Percentiles rank a stretch among this genome's conserved stretches.
Evolutionary conservation across 2,329 filamentous ascomycete species (phyloP).

Genomic region (Xylariaceae sp.): DNA sequence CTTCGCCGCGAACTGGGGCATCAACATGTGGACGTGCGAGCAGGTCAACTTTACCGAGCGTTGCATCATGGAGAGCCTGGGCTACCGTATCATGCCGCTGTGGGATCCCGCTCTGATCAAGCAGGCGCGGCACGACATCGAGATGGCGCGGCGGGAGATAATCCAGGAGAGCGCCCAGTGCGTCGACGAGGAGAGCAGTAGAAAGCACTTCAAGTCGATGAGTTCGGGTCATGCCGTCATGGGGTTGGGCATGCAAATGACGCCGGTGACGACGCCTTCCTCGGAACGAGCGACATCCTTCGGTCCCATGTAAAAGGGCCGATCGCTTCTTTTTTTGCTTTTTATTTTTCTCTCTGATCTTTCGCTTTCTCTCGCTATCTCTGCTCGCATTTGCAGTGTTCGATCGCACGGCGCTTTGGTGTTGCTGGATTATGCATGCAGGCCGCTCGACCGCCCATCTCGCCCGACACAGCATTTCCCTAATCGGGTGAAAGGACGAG

Average conservation of each 20-base stretch:
- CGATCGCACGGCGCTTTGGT: not conserved
- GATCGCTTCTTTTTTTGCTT: not conserved
- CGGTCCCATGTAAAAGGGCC: constrained; percentile 11
- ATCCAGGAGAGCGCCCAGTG: constrained; percentile 23
- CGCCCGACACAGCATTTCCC: not conserved
- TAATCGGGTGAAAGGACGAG: not conserved
- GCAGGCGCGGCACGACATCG: constrained; percentile 59
- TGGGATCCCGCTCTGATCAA: constrained; percentile 52
- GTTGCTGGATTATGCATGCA: constrained; percentile 1
- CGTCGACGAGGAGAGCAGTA: constrained; percentile 15
- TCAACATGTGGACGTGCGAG: constrained; percentile 51
- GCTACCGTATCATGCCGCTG: constrained; percentile 58
- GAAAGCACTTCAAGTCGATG: constrained; percentile 36
- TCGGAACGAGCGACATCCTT: constrained; percentile 20
- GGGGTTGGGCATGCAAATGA: constrained; percentile 38
- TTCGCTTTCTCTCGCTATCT: not conserved
- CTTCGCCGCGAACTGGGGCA: constrained; percentile 52
- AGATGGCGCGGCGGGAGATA: constrained; percentile 46
- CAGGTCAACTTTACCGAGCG: constrained; percentile 62
- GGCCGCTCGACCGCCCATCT: not conserved
- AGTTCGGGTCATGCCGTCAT: constrained; percentile 37
- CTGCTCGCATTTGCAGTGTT: not conserved
- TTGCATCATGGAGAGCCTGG: constrained; percentile 58
- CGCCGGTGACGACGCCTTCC: constrained; percentile 38
- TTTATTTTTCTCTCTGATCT: not conserved